These are phyloP conservation scores for Puccinia polysora DNA, from an alignment of 1,284 basidiomycete species.

Conservation along the genomic window DNA sequence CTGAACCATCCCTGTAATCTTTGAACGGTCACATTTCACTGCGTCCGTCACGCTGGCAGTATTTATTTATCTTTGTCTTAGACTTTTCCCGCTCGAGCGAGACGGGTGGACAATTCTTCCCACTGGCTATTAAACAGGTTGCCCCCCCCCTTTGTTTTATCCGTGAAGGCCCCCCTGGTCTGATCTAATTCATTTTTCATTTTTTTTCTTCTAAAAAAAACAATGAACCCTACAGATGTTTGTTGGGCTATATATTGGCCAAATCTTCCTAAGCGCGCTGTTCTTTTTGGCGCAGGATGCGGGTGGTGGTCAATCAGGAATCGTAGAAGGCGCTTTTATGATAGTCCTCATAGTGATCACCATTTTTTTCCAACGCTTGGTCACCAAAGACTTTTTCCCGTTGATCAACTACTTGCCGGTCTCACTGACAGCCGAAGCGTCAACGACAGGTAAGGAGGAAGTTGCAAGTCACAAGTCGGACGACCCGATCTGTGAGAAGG, in stretches of 20 bases:
- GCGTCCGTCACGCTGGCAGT: constrained; percentile 51
- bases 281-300: constrained; percentile 36
- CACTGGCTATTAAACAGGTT: constrained; percentile 83
- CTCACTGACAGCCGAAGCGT: constrained; percentile 14
- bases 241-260: constrained; percentile 39
- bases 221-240: constrained; percentile 15
- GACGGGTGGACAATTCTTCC: constrained; percentile 92
- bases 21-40: neutral
- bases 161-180: too few species aligned
- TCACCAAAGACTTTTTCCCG: constrained; percentile 27
- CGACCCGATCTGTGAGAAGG: constrained; percentile 21
- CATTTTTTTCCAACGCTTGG: constrained; percentile 17
- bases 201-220: neutral
- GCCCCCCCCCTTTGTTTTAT: constrained; percentile 68
- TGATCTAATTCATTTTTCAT: neutral
- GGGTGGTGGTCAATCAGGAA: neutral
- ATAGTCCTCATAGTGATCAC: constrained; percentile 31
- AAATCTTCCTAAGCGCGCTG: constrained; percentile 30
- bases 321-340: constrained; percentile 36
- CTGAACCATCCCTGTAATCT: neutral
- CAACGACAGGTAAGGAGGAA: neutral
- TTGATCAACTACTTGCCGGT: constrained; percentile 39
- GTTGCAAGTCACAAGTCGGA: constrained; percentile 1
- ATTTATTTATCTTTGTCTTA: constrained; percentile 57
- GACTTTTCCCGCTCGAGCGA: constrained; percentile 70